Base-by-base conservation (phyloP, 768 basidiomycete species). In the Gloeophyllum trabeum region DNA sequence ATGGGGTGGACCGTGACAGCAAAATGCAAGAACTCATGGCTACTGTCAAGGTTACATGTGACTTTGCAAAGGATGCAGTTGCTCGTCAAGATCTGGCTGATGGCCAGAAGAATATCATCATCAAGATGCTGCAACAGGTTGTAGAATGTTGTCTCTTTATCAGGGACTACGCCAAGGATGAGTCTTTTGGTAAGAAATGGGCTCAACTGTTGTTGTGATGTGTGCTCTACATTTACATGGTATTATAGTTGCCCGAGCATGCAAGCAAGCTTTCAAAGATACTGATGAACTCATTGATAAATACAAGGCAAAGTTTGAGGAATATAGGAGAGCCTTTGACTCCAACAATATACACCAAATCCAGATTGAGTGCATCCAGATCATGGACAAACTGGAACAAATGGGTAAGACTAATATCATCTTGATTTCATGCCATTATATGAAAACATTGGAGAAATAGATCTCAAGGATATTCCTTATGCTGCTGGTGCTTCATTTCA, bases 111-210 rank as follows among this genome's bases (percentile, higher is more conserved):
- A n/a, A n/a, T n/a, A n/a, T n/a, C n/a, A n/a, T n/a, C n/a, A n/a
- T n/a, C n/a, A n/a, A n/a, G n/a, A 18, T 42, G 35, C n/a, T 22
- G 10, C 32, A 19, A 12, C 41, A 42, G 38, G 3, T 32, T 1
- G 38, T 21, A 2, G 41, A 42, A 22, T 42, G 41, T 3, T 35
- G 35, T 10, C 38, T 40, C 3, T 42, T 42, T 3, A 37, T 42
- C 3, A 35, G 19, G 21, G n/a, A 20, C 14, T 42, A 42, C 3
- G 41, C 41, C 14, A 38, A 42, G 26, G 2, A 37, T 2, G 38
- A 42, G 32, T 7, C 16, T 16, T 42, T 42, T 3, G 2, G 41
- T 42, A 3, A 2, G 32, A 10, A 32, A 10, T 32, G 10, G n/a
- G n/a, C n/a, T n/a, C n/a, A n/a, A n/a, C n/a, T 10, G 28, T 32